A percentile compares a stretch with the other conserved stretches of the same genome.
These are phyloP conservation scores for Gleditsia sinensis DNA, from an alignment of 306 rosid species.

Conservation along the genomic window DNA sequence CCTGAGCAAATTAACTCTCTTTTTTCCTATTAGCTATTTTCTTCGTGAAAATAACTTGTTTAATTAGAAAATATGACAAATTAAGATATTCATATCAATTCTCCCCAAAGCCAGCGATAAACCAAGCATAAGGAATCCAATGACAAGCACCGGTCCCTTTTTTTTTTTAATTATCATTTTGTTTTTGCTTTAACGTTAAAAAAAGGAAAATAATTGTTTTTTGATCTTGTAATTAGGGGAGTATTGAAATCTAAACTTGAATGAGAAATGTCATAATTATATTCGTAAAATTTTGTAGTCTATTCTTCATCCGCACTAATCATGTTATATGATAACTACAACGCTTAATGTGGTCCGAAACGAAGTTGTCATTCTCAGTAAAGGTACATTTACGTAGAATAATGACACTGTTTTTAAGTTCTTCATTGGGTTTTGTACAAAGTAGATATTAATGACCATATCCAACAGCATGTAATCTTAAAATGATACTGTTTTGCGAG, in stretches of 20 bases:
- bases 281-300: constrained; percentile 26
- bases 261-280: constrained; percentile 25
- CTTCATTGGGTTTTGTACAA: constrained; percentile 3
- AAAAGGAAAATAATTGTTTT: background rate
- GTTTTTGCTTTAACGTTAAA: background rate
- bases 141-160: constrained; percentile 26
- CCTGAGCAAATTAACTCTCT: constrained; percentile 23
- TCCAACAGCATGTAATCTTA: constrained; percentile 42
- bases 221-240: constrained; percentile 8
- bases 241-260: background rate
- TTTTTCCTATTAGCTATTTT: background rate
- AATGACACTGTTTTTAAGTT: constrained; percentile 34
- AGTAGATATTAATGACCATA: constrained; percentile 38
- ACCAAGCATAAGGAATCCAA: constrained; percentile 50
- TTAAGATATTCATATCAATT: background rate
- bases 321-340: constrained; percentile 30
- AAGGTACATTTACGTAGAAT: constrained; percentile 41
- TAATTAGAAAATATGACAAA: too few species aligned
- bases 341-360: constrained; percentile 37
- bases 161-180: background rate
- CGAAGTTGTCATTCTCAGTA: constrained; percentile 42
- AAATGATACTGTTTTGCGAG: constrained; percentile 42
- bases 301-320: constrained; percentile 36
- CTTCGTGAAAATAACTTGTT: too few species aligned
- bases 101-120: constrained; percentile 15